phyloP scores from a whole-genome alignment of 2,329 filamentous ascomycete genomes.

The Annulohypoxylon truncatum region DNA sequence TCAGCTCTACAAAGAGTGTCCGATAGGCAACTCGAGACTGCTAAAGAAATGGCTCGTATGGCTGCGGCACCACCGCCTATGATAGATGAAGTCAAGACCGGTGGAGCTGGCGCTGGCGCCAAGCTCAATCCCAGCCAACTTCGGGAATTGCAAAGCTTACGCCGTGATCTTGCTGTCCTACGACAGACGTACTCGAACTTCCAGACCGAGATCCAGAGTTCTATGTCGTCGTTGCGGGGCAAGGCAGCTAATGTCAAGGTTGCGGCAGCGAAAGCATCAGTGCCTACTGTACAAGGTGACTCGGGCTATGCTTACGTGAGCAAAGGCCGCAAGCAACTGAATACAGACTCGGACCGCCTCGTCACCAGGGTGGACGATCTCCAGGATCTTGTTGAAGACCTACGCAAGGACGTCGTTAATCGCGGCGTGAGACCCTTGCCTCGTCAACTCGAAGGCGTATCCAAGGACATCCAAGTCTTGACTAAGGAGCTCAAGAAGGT shows the following conservation, averaged over 20 bases:
- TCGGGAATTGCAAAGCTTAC: conserved; percentile 81
- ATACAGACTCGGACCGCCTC: conserved; percentile 87
- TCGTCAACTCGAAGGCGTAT: conserved; percentile 87
- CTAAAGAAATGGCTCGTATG: conserved; percentile 81
- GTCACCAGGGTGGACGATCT: conserved; percentile 94
- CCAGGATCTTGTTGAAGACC: conserved; percentile 95
- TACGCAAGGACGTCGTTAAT: conserved; percentile 95
- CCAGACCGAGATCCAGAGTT: conserved; percentile 85
- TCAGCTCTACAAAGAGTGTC: conserved; percentile 86
- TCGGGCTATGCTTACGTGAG: conserved; percentile 89
- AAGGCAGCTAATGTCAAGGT: conserved; percentile 87
- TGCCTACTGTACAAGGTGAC: conserved; percentile 79
- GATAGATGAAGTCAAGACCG: conserved; percentile 63
- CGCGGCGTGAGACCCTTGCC: conserved; percentile 92
- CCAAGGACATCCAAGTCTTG: conserved; percentile 85
- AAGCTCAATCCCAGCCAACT: conserved; percentile 72
- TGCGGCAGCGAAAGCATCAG: conserved; percentile 74
- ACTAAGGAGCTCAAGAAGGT: conserved; percentile 92
- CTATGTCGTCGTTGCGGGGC: conserved; percentile 83
- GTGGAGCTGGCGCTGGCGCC: conserved; percentile 46
- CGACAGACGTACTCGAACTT: conserved; percentile 95
- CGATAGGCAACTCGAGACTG: conserved; percentile 88
- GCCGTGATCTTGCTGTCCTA: conserved; percentile 89
- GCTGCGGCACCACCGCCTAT: conserved; percentile 59
- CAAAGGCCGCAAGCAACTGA: conserved; percentile 86